Conservation (phyloP, 2,329 filamentous ascomycete species). For the Aspergillus uvarum region DNA sequence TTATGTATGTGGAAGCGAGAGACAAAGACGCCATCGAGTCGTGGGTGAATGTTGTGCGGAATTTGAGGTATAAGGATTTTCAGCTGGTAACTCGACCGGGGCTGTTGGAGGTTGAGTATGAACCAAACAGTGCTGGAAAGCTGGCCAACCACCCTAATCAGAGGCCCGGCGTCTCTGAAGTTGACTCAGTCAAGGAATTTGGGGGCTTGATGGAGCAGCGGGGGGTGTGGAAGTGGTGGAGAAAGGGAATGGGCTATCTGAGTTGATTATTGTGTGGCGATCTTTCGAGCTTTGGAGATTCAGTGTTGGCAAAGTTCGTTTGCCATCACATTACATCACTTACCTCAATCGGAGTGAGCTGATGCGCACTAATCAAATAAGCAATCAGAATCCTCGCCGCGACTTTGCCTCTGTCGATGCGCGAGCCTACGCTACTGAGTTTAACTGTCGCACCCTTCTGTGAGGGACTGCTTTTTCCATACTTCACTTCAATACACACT, state of each 20-base stretch:
- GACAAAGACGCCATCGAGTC: constrained; percentile 55
- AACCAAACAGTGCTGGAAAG: neutral
- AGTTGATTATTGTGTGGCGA: constrained; percentile 8
- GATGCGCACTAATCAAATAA: neutral
- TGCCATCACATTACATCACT: neutral
- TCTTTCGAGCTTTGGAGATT: neutral
- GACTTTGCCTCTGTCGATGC: neutral
- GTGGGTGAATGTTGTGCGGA: constrained; percentile 66
- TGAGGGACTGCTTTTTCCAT: neutral
- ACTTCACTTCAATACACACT: neutral
- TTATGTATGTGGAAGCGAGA: constrained; percentile 72
- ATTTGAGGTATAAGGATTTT: constrained; percentile 71
- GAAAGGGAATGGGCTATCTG: constrained; percentile 61
- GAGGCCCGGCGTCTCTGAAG: constrained; percentile 52
- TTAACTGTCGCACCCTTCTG: neutral
- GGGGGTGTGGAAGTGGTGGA: constrained; percentile 66
- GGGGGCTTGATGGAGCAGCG: constrained; percentile 59
- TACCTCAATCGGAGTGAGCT: neutral
- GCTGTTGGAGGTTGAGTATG: constrained; percentile 25
- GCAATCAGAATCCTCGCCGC: neutral
- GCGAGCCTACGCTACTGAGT: neutral
- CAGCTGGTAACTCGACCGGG: constrained; percentile 60
- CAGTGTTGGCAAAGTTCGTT: neutral
- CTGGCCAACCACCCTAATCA: neutral
- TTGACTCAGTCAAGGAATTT: constrained; percentile 65